Evolutionary conservation across 1,284 basidiomycete species (phyloP).

Genomic region (Porodaedalea pini): DNA sequence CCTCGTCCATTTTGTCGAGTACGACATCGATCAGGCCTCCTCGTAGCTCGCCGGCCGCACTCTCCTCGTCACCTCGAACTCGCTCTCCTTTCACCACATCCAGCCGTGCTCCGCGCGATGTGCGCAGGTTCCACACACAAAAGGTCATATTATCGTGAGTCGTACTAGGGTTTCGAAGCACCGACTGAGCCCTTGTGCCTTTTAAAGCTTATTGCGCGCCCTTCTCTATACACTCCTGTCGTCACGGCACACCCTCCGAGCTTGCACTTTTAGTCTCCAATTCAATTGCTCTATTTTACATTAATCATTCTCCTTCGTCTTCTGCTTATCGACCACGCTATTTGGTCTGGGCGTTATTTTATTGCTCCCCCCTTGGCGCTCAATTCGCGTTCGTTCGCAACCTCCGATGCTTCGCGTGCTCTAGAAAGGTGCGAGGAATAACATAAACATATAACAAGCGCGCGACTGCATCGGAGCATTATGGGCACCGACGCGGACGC

Average conservation of each 20-base stretch:
- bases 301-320: not conserved
- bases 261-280: not conserved
- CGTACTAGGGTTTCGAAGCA: slow-evolving; percentile 15
- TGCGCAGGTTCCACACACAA: not conserved
- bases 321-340: not conserved
- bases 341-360: not conserved
- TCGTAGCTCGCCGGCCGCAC: not conserved
- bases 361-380: not conserved
- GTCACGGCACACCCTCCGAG: not conserved
- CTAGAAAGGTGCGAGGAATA: not conserved
- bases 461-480: slow-evolving; percentile 1
- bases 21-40: not conserved
- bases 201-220: slow-evolving; percentile 3
- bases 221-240: not conserved
- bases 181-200: not conserved
- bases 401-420: slow-evolving; percentile 1
- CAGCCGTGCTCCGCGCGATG: not conserved
- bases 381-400: not conserved
- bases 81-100: not conserved
- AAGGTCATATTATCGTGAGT: slow-evolving; percentile 7
- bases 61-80: not conserved
- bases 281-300: not conserved
- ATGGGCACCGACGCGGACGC: not conserved
- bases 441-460: not conserved
- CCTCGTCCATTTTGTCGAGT: too few species aligned